A percentile compares a stretch with the other conserved stretches of the same genome.
These are phyloP conservation scores for Boletus bicolor DNA, from an alignment of 768 basidiomycete species.

Conservation along the genomic window DNA sequence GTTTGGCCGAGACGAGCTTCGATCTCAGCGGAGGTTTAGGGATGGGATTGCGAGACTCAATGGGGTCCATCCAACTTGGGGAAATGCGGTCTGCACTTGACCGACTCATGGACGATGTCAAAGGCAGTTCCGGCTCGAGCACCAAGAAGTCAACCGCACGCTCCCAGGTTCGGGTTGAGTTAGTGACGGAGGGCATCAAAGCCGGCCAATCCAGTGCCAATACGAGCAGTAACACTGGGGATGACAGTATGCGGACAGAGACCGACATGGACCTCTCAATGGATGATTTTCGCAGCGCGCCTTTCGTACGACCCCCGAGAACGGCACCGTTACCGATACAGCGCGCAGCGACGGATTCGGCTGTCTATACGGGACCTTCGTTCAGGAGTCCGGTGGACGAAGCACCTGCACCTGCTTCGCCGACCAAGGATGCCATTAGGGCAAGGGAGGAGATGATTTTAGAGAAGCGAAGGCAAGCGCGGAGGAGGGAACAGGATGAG, in stretches of 20 bases:
- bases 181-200: constrained; percentile 33
- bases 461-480: constrained; percentile 64
- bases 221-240: constrained; percentile 30
- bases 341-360: constrained; percentile 53
- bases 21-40: constrained; percentile 24
- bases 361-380: constrained; percentile 28
- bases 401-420: constrained; percentile 40
- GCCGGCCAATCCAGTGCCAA: constrained; percentile 34
- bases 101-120: constrained; percentile 67
- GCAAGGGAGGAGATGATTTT: constrained; percentile 65
- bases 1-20: constrained; percentile 23
- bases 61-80: constrained; percentile 54
- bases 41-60: constrained; percentile 34
- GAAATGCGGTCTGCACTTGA: constrained; percentile 75
- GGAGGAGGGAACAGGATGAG: constrained; percentile 51
- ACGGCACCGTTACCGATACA: constrained; percentile 35
- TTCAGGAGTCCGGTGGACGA: constrained; percentile 33
- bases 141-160: constrained; percentile 17
- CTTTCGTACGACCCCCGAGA: constrained; percentile 6
- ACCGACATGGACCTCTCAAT: constrained; percentile 31
- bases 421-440: constrained; percentile 65
- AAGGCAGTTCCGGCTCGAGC: constrained; percentile 26
- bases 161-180: constrained; percentile 24
- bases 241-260: constrained; percentile 31
- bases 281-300: constrained; percentile 24